phyloP scores from a whole-genome alignment of 495 filamentous ascomycete species.

The Aspergillus cristatus region DNA sequence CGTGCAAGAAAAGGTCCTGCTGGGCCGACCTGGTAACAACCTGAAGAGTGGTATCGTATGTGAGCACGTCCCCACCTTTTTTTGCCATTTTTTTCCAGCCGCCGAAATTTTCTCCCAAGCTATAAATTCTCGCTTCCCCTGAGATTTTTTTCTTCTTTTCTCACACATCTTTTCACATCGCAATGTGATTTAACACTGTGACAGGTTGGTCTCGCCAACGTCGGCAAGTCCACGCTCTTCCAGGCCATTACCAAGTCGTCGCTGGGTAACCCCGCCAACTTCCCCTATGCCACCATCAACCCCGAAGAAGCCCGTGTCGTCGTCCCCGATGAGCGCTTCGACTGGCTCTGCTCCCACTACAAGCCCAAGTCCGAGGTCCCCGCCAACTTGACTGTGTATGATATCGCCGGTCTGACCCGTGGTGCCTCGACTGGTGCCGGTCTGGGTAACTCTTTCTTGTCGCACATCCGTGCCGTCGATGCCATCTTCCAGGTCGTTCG shows the following conservation, averaged over 20 bases:
- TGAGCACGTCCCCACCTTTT: conserved; percentile 41
- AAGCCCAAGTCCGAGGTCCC: conserved; percentile 93
- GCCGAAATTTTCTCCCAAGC: conserved; percentile 12
- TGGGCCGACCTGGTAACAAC: conserved; percentile 95
- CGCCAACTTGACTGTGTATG: conserved; percentile 96
- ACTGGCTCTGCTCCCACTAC: conserved; percentile 94
- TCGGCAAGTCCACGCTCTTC: conserved; percentile 99
- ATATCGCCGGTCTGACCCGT: conserved; percentile 95
- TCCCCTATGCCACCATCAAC: conserved; percentile 97
- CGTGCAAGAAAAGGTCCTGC: conserved; percentile 48
- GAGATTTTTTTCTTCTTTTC: conserved; percentile 4
- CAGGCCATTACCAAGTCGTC: conserved; percentile 98
- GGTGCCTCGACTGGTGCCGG: conserved; percentile 96
- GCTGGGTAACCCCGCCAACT: conserved; percentile 98
- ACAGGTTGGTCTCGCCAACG: conserved; percentile 97
- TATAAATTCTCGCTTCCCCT: conserved; percentile 3
- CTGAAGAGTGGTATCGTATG: conserved; percentile 99
- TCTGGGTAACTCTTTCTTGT: conserved; percentile 96
- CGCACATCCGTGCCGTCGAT: conserved; percentile 97
- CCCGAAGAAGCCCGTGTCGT: conserved; percentile 98
- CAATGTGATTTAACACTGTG: conserved; percentile 8
- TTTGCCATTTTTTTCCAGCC: conserved; percentile 24
- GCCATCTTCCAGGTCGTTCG: conserved; percentile 99
- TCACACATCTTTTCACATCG: neutral
- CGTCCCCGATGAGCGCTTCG: conserved; percentile 91